phyloP scores from a whole-genome alignment of 2,329 filamentous ascomycete genomes.

The Teratosphaeria epicoccoides region DNA sequence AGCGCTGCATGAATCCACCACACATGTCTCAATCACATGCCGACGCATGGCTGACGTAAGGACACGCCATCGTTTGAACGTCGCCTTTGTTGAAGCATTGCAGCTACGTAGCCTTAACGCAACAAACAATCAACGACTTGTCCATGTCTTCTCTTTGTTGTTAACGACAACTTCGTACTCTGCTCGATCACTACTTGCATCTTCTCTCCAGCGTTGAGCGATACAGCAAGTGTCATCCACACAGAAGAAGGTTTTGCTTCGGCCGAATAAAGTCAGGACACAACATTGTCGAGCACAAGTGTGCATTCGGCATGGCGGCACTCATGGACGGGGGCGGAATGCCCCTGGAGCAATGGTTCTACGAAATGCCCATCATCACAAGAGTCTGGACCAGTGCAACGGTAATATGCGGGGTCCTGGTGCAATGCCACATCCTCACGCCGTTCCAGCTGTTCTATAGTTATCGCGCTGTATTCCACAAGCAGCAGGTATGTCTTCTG shows the following conservation, averaged over 20 bases:
- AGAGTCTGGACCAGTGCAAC: slow-evolving; percentile 95
- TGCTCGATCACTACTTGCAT: background rate
- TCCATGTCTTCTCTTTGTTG: background rate
- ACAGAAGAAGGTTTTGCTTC: background rate
- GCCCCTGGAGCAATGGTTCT: slow-evolving; percentile 95
- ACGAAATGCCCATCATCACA: slow-evolving; percentile 94
- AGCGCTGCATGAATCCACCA: too few species aligned
- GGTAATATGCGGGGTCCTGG: slow-evolving; percentile 72
- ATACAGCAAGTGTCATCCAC: background rate
- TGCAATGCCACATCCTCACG: slow-evolving; percentile 86
- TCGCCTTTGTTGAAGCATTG: background rate
- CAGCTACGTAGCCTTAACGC: background rate
- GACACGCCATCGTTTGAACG: background rate
- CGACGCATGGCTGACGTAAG: background rate
- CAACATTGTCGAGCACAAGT: slow-evolving; percentile 1
- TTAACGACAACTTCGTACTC: background rate
- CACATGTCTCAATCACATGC: background rate
- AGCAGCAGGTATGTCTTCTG: slow-evolving; percentile 63
- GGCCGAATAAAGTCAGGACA: background rate
- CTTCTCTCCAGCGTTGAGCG: background rate
- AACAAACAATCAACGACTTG: background rate
- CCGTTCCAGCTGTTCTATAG: slow-evolving; percentile 97
- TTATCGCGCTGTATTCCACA: slow-evolving; percentile 80
- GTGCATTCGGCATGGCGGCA: slow-evolving; percentile 33
- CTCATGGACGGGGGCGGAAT: slow-evolving; percentile 38